Percentiles rank a stretch among this genome's conserved stretches.
phyloP scores from a whole-genome alignment of 441 rosid species.

The Hura crepitans region DNA sequence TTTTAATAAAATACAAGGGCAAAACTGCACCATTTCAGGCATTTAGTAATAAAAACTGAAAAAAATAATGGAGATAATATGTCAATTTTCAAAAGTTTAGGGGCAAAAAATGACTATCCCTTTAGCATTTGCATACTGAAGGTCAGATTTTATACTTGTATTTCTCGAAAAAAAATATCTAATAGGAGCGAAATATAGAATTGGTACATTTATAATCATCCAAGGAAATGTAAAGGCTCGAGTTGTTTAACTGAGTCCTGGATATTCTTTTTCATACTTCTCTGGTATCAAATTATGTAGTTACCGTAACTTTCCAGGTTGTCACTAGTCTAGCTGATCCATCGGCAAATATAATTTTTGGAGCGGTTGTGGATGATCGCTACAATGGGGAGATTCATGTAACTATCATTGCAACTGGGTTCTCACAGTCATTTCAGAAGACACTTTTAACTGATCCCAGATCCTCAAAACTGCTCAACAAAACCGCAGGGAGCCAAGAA shows the following conservation, averaged over 20 bases:
- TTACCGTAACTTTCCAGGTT: constrained; percentile 43
- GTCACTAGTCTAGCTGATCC: constrained; percentile 97
- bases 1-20: too few species aligned
- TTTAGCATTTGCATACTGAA: neutral
- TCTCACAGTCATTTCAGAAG: constrained; percentile 93
- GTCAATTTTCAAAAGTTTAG: too few species aligned
- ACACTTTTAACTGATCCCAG: constrained; percentile 70
- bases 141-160: neutral
- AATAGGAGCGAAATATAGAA: neutral
- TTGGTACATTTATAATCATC: neutral
- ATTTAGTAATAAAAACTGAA: too few species aligned
- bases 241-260: neutral
- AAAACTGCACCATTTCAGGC: too few species aligned
- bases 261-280: neutral
- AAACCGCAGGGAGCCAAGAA: constrained; percentile 47
- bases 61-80: too few species aligned
- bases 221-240: neutral
- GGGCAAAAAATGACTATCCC: too few species aligned
- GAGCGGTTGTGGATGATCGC: constrained; percentile 95
- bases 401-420: constrained; percentile 91
- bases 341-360: constrained; percentile 96
- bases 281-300: neutral
- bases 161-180: neutral
- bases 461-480: constrained; percentile 58
- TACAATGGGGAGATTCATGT: constrained; percentile 96